Evolutionary conservation across 2,329 filamentous ascomycete species (phyloP), one percentile per base, ranked within the genome.

Genomic region (Alternaria ventricosa): DNA sequence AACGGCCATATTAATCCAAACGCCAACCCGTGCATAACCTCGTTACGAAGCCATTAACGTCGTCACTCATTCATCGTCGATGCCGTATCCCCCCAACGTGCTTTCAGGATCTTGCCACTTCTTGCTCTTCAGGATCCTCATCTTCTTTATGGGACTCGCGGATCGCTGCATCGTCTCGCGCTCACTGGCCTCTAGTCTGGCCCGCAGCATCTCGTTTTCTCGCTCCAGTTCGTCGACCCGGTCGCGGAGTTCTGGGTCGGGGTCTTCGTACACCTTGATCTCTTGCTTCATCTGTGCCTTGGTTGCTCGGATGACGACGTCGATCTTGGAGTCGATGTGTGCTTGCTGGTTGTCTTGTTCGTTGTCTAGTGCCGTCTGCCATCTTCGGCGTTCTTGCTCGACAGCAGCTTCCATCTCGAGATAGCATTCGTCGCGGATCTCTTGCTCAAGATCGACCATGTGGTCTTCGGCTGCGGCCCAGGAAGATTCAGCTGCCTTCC

Each of bases 241-340:
- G 25, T 79, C 76, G 59, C 72, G 73, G 45, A 85, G 66, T 61
- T 72, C 74, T n/a, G 72, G 74, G 30, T 79, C 78, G 1, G 70
- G 72, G 61, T 84, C 82, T 64, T 84, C 83, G 55, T 79, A 82
- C 8, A 84, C 74, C 50, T 78, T 75, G 44, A 81, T 70, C 78
- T 83, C 78, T 79, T 71, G 65, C 46, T 63, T 69, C 72, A 76
- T 73, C 66, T 78, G 74, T 10, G 76, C 76, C 57, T 83, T 66
- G 79, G 80, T 71, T 85, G 86, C 86, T 56, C 87, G 83, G 59
- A 88, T 86, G 33, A 92, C 81, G 22, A 93, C 86, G 63, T 93
- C 95, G 8, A 97, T 86, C 82, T 99, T 99, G 69, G 88, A 88
- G 78, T 98, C 94, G 75, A 96, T 87, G 79, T 96, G 93, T 76